Evolutionary conservation across 2,329 filamentous ascomycete species (phyloP), one percentile per base, ranked within the genome.

Genomic region (Colletotrichum viniferum): DNA sequence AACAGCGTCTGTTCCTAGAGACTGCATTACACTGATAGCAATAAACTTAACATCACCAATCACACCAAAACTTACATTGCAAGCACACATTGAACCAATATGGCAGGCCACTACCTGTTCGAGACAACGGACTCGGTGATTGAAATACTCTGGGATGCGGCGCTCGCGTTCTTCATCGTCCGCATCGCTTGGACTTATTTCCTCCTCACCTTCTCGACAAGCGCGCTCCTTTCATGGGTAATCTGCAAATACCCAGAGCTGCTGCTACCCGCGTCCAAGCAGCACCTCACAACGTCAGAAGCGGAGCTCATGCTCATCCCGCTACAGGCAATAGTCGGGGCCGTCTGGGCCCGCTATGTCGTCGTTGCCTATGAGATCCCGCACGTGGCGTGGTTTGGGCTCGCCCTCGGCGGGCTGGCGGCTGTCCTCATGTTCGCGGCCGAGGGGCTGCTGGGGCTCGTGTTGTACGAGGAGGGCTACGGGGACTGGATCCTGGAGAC

Each of bases 91-190:
- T 43, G 34, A 21, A 28, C 16, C 21, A 30, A 14, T 4, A 76
- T 64, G 64, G 74, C 36, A 26, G 69, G 67, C 48, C 52, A 72
- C 21, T 64, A 62, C 56, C 56, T 82, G 55, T 82, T 84, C 69
- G 78, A 83, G 58, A 82, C 82, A 7, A 81, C 79, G 24, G 80
- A 83, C 69, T 81, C 82, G 7, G 80, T 84, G 38, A 80, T 85
- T 67, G 82, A 84, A 52, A 66, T 85, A 65, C 79, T 85, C 69
- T 85, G 83, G 83, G 82, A 85, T 77, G 77, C 85, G 21, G 81
- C 82, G 55, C 79, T 86, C 14, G 79, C 80, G 43, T 79, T 84
- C 71, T 85, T 84, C 78, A 78, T 83, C 77, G 48, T 83, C 65
- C 79, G 81, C 66, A 78, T 83, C 56, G 81, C 80, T 30, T 77